Conservation (phyloP, 352 stramenopile genomes). For the Phytophthora macrochlamydospora region DNA sequence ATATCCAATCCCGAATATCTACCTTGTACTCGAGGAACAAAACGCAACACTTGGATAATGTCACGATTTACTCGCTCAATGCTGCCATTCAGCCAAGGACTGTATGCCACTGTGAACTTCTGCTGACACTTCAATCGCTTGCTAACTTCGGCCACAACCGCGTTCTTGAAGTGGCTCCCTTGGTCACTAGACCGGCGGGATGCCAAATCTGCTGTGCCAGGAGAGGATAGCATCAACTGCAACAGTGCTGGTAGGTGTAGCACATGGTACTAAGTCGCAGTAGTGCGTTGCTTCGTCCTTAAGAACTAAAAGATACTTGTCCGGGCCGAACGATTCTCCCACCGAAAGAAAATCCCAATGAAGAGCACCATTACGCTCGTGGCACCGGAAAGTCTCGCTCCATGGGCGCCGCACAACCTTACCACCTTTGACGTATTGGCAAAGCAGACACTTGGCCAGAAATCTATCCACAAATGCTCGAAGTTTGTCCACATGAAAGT, state of each 20-base stretch:
- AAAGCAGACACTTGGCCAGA: conserved; percentile 22
- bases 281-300: conserved; percentile 37
- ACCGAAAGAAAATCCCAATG: conserved; percentile 35
- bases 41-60: conserved; percentile 24
- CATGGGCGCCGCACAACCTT: conserved; percentile 18
- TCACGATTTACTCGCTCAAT: conserved; percentile 32
- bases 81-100: conserved; percentile 31
- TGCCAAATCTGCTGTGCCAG: conserved; percentile 33
- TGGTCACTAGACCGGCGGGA: conserved; percentile 24
- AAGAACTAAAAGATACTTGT: conserved; percentile 27
- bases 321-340: conserved; percentile 7
- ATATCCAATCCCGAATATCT: conserved; percentile 12
- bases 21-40: conserved; percentile 17
- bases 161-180: conserved; percentile 34
- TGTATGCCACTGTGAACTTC: conserved; percentile 21
- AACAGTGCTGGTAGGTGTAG: conserved; percentile 12
- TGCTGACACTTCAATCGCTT: conserved; percentile 18
- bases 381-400: conserved; percentile 6
- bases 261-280: conserved; percentile 26
- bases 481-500: conserved; percentile 4
- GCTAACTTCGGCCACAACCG: conserved; percentile 19
- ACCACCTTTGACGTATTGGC: conserved; percentile 24
- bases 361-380: conserved; percentile 22
- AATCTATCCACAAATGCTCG: conserved; percentile 10
- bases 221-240: conserved; percentile 22